These are phyloP conservation scores for Pycnococcus provasolii DNA, from an alignment of 139 green algal genomes.

Conservation along the genomic window DNA sequence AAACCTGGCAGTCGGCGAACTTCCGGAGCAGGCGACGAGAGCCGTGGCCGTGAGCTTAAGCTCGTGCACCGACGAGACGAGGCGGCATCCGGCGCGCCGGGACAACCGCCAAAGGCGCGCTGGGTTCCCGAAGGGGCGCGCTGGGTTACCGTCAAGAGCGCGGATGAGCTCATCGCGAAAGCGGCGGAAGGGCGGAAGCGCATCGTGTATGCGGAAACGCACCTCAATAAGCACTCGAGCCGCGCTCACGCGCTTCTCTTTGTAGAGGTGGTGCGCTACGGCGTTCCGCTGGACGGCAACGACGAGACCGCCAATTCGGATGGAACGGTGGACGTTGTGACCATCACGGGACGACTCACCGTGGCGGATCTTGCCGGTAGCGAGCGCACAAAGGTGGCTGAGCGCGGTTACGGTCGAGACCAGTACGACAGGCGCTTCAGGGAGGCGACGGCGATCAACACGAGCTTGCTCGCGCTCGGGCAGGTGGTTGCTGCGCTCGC, in stretches of 20 bases:
- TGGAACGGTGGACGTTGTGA: background rate
- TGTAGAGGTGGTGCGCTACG: conserved; percentile 9
- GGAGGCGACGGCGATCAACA: conserved; percentile 35
- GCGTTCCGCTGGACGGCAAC: background rate
- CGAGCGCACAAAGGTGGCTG: conserved; percentile 29
- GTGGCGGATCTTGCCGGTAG: conserved; percentile 32
- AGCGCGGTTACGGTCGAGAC: background rate
- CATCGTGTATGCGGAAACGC: conserved; percentile 31
- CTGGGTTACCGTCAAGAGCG: background rate
- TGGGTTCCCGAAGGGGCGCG: too few relatives aligned
- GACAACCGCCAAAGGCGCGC: too few relatives aligned
- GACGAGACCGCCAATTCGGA: background rate
- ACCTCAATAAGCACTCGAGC: conserved; percentile 30
- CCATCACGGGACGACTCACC: conserved; percentile 13
- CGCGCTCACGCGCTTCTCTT: conserved; percentile 29
- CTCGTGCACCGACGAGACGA: background rate
- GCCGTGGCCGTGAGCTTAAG: background rate
- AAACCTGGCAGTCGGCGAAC: background rate
- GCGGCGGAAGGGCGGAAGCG: conserved; percentile 10
- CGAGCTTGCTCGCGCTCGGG: conserved; percentile 29
- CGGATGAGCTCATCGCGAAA: conserved; percentile 14
- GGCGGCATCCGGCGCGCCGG: background rate
- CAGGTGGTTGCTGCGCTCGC: conserved; percentile 28
- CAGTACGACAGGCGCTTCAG: conserved; percentile 16
- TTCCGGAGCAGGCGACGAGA: background rate